These are phyloP conservation scores for Prinsepia uniflora DNA, from an alignment of 306 rosid genomes.

Conservation along the genomic window DNA sequence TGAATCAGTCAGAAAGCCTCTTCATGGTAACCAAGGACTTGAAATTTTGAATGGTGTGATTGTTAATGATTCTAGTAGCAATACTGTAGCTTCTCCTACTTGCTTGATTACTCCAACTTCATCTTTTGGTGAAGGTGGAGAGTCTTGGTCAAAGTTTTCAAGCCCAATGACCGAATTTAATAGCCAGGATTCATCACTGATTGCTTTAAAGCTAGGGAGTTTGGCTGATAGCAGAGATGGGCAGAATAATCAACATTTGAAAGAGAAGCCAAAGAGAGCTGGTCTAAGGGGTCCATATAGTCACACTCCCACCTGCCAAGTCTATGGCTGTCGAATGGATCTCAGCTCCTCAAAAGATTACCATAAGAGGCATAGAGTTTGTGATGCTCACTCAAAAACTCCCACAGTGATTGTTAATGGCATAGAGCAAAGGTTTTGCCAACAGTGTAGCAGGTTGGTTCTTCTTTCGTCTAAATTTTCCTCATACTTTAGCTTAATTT, in stretches of 20 bases:
- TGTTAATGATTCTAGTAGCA: constrained; percentile 38
- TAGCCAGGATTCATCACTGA: constrained; percentile 43
- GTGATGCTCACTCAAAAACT: constrained; percentile 82
- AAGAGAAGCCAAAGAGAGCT: constrained; percentile 44
- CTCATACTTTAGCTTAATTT: not conserved
- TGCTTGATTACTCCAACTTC: constrained; percentile 50
- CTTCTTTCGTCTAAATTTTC: not conserved
- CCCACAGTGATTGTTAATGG: constrained; percentile 73
- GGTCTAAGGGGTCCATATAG: constrained; percentile 36
- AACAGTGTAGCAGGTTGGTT: constrained; percentile 77
- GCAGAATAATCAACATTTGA: constrained; percentile 22
- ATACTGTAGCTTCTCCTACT: constrained; percentile 43
- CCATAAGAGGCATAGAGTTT: constrained; percentile 77
- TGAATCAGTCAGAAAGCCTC: constrained; percentile 41
- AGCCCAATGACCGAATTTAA: constrained; percentile 37
- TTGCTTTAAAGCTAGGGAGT: constrained; percentile 67
- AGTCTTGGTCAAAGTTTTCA: constrained; percentile 43
- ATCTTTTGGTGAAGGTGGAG: constrained; percentile 49
- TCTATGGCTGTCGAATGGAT: constrained; percentile 69
- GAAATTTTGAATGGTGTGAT: constrained; percentile 43
- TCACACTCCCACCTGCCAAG: constrained; percentile 65
- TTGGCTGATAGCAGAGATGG: constrained; percentile 40
- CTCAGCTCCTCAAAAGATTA: constrained; percentile 75
- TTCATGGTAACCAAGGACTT: constrained; percentile 31
- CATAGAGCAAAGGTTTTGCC: constrained; percentile 78